Percentiles rank a stretch among this genome's conserved stretches.
Evolutionary conservation across 2,329 filamentous ascomycete species (phyloP).

Genomic region (Xylaria sp.): DNA sequence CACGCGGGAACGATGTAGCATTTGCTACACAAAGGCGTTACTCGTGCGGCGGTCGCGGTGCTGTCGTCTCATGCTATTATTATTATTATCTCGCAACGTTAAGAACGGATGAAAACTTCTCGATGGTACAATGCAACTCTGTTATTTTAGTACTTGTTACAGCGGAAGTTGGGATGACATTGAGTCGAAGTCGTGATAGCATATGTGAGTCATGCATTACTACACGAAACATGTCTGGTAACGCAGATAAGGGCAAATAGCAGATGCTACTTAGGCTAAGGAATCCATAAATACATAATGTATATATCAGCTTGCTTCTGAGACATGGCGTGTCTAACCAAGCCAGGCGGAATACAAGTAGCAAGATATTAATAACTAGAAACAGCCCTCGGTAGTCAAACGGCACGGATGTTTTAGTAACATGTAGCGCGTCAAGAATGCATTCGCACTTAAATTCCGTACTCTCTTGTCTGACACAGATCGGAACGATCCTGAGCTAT

Average conservation of each 20-base stretch:
- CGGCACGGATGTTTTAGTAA: background rate
- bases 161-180: background rate
- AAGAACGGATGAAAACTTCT: background rate
- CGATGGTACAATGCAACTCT: constrained; percentile 1
- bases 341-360: background rate
- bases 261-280: background rate
- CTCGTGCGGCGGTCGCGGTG: background rate
- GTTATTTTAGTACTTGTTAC: background rate
- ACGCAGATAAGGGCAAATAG: background rate
- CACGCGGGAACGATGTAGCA: constrained; percentile 1
- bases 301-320: background rate
- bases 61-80: constrained; percentile 11
- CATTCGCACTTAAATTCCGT: background rate
- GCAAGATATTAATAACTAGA: background rate
- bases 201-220: background rate
- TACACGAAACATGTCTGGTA: background rate
- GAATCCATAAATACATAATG: background rate
- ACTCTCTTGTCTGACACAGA: background rate
- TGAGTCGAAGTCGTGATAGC: background rate
- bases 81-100: background rate
- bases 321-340: background rate
- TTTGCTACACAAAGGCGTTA: background rate
- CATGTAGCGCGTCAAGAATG: background rate
- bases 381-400: background rate
- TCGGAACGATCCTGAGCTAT: background rate